Evolutionary conservation across 306 rosid species (phyloP).

Genomic region (Prunus dulcis): DNA sequence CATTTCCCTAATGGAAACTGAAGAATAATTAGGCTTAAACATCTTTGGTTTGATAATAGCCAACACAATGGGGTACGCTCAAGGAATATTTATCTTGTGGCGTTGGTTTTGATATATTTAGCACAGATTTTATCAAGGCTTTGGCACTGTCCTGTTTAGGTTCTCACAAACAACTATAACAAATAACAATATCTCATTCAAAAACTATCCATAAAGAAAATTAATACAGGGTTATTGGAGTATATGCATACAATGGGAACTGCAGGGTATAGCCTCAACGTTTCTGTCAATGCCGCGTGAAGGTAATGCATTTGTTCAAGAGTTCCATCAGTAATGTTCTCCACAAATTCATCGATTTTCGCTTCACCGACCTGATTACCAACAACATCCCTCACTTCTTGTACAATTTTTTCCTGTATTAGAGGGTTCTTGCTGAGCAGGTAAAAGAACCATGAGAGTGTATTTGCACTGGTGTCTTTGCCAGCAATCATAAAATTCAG

Average conservation of each 20-base stretch:
- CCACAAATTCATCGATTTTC: slow-evolving; percentile 36
- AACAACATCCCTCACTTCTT: slow-evolving; percentile 53
- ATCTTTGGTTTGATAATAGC: too few relatives aligned
- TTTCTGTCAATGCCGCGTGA: slow-evolving; percentile 73
- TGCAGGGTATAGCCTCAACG: slow-evolving; percentile 76
- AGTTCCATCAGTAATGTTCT: slow-evolving; percentile 42
- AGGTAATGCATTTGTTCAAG: slow-evolving; percentile 81
- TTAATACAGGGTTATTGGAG: neutral
- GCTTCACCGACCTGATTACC: slow-evolving; percentile 34
- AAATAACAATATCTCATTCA: neutral
- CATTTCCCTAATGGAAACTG: neutral
- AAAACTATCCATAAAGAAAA: neutral
- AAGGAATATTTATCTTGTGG: neutral
- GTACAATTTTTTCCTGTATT: slow-evolving; percentile 56
- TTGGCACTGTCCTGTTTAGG: neutral
- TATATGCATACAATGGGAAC: slow-evolving; percentile 45
- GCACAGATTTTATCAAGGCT: neutral
- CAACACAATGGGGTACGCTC: too few relatives aligned
- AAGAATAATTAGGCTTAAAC: too few relatives aligned
- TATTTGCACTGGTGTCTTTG: slow-evolving; percentile 64
- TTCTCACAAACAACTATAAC: neutral
- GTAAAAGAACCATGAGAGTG: slow-evolving; percentile 82
- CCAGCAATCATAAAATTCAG: slow-evolving; percentile 77
- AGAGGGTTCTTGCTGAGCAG: slow-evolving; percentile 74
- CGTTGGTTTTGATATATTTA: neutral